Evolutionary conservation across 495 filamentous ascomycete genomes (phyloP).

Genomic region (Barbatosphaeria neglecta): DNA sequence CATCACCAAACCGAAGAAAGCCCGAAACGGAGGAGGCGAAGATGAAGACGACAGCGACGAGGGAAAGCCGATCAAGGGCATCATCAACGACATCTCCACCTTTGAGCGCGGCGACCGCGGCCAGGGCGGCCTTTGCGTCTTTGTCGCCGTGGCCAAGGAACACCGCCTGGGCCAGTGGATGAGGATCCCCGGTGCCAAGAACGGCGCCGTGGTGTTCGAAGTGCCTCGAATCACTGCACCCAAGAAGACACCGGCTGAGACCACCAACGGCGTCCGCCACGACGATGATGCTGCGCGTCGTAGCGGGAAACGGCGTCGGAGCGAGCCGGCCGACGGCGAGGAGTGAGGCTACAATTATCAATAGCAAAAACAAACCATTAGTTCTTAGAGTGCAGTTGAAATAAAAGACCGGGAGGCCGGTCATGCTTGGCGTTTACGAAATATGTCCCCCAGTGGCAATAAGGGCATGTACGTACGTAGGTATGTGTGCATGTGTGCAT

Average conservation of each 20-base stretch:
- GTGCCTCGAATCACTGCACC: slow-evolving; percentile 44
- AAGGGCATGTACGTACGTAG: no score
- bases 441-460: no score
- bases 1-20: no score
- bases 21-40: background rate
- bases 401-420: no score
- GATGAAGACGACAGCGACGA: no score
- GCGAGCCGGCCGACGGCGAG: no score
- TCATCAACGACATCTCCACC: slow-evolving; percentile 76
- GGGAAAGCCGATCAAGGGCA: slow-evolving; percentile 43
- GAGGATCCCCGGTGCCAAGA: slow-evolving; percentile 48
- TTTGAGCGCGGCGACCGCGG: slow-evolving; percentile 64
- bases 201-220: slow-evolving; percentile 71
- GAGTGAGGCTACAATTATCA: background rate
- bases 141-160: slow-evolving; percentile 77
- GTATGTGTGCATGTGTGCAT: no score
- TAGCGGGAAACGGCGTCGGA: background rate
- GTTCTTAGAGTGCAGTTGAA: no score
- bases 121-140: slow-evolving; percentile 65
- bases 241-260: no score
- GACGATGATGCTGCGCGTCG: slow-evolving; percentile 8
- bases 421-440: no score
- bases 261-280: slow-evolving; percentile 11
- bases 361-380: no score
- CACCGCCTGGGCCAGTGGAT: slow-evolving; percentile 71